Evolutionary conservation across 1,139 yeast genomes (phyloP).

Genomic region (Debaryomyces robertsiae): DNA sequence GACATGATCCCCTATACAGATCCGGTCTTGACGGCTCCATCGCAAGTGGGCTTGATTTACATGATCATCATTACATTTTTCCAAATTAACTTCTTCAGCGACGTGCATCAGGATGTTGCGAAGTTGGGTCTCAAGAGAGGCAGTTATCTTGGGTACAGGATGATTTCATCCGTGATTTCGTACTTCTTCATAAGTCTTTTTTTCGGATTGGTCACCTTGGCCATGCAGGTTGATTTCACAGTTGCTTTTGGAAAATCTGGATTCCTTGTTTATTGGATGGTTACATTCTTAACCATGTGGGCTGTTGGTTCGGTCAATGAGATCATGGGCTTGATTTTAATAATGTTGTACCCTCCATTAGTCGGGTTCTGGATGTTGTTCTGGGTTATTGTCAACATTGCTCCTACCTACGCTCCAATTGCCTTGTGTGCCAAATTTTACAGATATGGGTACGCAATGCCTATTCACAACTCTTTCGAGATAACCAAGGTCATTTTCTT

Average conservation of each 20-base stretch:
- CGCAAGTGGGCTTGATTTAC: conserved; percentile 76
- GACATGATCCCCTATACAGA: conserved; percentile 57
- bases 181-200: conserved; percentile 41
- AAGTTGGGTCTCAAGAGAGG: conserved; percentile 28
- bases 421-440: conserved; percentile 36
- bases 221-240: conserved; percentile 45
- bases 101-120: conserved; percentile 52
- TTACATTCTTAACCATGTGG: conserved; percentile 44
- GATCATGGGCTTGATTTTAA: conserved; percentile 35
- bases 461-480: conserved; percentile 42
- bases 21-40: conserved; percentile 59
- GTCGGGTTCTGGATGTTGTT: conserved; percentile 47
- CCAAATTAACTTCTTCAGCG: conserved; percentile 59
- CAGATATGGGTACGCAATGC: conserved; percentile 43
- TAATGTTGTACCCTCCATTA: conserved; percentile 38
- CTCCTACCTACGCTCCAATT: conserved; percentile 42
- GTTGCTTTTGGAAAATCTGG: conserved; percentile 44
- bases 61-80: conserved; percentile 65
- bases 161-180: conserved; percentile 30
- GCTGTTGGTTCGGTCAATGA: conserved; percentile 48
- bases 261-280: conserved; percentile 48
- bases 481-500: conserved; percentile 41
- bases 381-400: conserved; percentile 42
- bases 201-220: conserved; percentile 43
- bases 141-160: conserved; percentile 37